phyloP scores from a whole-genome alignment of 169 alveolate species.

The Plasmodium gonderi region DNA sequence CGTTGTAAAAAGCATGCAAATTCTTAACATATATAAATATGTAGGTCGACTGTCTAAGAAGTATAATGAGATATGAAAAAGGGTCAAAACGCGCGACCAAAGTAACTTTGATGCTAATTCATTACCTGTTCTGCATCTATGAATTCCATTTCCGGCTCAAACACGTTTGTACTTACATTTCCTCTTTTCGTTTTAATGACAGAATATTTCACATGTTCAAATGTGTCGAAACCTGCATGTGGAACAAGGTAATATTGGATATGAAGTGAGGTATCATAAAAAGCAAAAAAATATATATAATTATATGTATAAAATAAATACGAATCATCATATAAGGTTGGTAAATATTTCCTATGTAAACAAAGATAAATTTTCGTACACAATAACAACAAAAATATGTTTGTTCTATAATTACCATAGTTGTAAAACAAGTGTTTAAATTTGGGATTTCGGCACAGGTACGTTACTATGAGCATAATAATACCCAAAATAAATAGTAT shows the following conservation, averaged over 20 bases:
- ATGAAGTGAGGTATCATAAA: not conserved
- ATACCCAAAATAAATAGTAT: slow-evolving; percentile 63
- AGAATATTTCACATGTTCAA: slow-evolving; percentile 80
- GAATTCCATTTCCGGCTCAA: slow-evolving; percentile 87
- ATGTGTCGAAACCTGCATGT: slow-evolving; percentile 76
- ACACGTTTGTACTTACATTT: slow-evolving; percentile 69
- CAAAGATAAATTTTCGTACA: too few species aligned
- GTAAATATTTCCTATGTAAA: not conserved
- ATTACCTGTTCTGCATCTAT: slow-evolving; percentile 86
- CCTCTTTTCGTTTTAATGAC: slow-evolving; percentile 76
- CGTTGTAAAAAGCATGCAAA: not conserved
- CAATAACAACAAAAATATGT: not conserved
- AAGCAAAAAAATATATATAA: not conserved
- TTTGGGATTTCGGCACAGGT: slow-evolving; percentile 69
- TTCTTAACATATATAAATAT: not conserved
- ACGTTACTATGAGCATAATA: slow-evolving; percentile 69
- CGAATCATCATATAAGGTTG: not conserved
- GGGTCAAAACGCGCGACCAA: not conserved
- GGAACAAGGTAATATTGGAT: not conserved
- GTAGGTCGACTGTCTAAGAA: too few species aligned
- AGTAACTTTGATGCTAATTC: not conserved
- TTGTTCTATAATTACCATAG: slow-evolving; percentile 25
- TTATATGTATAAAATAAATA: not conserved
- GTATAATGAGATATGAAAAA: not conserved
- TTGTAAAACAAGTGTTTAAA: slow-evolving; percentile 51